These are phyloP conservation scores for Boletus reticulatus DNA, from an alignment of 768 basidiomycete species.

Conservation along the genomic window DNA sequence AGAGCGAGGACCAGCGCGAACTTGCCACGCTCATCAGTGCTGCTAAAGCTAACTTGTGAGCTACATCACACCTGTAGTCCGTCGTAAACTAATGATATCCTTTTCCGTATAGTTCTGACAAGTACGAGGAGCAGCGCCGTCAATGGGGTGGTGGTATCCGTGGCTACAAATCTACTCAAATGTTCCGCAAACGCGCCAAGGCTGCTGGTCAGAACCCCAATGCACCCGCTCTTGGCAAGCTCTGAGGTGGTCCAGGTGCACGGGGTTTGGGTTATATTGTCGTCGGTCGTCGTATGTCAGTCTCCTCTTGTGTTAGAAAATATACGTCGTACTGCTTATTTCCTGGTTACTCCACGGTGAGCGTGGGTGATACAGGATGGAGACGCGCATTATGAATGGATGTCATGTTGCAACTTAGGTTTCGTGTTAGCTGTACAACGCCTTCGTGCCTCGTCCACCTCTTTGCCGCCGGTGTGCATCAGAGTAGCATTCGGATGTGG, in stretches of 20 bases:
- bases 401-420: too few relatives aligned
- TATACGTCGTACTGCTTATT: conserved; percentile 2
- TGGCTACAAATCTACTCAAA: conserved; percentile 92
- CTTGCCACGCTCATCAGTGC: conserved; percentile 90
- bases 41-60: conserved; percentile 96
- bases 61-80: conserved; percentile 12
- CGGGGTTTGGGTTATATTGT: neutral
- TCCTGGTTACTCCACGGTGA: conserved; percentile 4
- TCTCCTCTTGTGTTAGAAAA: conserved; percentile 17
- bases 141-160: conserved; percentile 97
- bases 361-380: neutral
- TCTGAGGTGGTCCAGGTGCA: conserved; percentile 38
- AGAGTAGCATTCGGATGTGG: too few relatives aligned
- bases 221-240: conserved; percentile 59
- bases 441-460: too few relatives aligned
- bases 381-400: neutral
- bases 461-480: too few relatives aligned
- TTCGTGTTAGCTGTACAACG: too few relatives aligned
- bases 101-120: conserved; percentile 61
- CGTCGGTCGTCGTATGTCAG: conserved; percentile 12
- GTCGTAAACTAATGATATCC: neutral
- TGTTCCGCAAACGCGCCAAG: conserved; percentile 93
- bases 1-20: conserved; percentile 91
- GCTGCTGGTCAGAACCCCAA: conserved; percentile 70
- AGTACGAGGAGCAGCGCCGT: conserved; percentile 88